A percentile compares a stretch with the other conserved stretches of the same genome.
Conservation (phyloP, 352 stramenopile species). For the Phytophthora constricta region DNA sequence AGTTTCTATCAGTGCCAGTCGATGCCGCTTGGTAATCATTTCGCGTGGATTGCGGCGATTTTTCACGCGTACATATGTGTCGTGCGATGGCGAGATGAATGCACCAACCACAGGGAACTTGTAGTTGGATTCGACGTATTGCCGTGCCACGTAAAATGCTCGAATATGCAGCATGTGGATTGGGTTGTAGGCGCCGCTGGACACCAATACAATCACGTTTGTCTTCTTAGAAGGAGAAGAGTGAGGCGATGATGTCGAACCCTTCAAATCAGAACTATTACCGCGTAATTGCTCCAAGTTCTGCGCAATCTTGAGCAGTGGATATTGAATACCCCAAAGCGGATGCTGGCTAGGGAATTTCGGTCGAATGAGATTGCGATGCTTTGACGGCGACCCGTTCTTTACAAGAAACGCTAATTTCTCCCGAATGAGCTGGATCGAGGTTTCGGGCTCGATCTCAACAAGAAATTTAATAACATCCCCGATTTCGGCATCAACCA, state of each 20-base stretch:
- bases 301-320: slow-evolving; percentile 71
- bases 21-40: slow-evolving; percentile 80
- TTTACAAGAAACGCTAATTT: slow-evolving; percentile 51
- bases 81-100: slow-evolving; percentile 80
- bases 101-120: slow-evolving; percentile 78
- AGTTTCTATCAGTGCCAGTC: slow-evolving; percentile 67
- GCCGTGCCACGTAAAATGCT: slow-evolving; percentile 76
- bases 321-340: slow-evolving; percentile 72
- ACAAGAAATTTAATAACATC: slow-evolving; percentile 74
- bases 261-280: neutral
- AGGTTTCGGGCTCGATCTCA: slow-evolving; percentile 49
- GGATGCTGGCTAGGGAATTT: slow-evolving; percentile 47
- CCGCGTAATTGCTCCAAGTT: slow-evolving; percentile 58
- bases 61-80: slow-evolving; percentile 78
- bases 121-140: slow-evolving; percentile 83
- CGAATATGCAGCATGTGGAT: slow-evolving; percentile 83
- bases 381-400: slow-evolving; percentile 66
- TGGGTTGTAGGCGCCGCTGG: slow-evolving; percentile 78
- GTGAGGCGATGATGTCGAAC: neutral
- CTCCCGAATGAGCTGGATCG: slow-evolving; percentile 34
- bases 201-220: slow-evolving; percentile 78
- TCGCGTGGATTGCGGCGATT: slow-evolving; percentile 73
- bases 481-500: slow-evolving; percentile 74
- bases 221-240: slow-evolving; percentile 41
- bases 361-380: slow-evolving; percentile 33